These are phyloP conservation scores for Erodium maritimum DNA, from an alignment of 345 rosid genomes.

Conservation along the genomic window DNA sequence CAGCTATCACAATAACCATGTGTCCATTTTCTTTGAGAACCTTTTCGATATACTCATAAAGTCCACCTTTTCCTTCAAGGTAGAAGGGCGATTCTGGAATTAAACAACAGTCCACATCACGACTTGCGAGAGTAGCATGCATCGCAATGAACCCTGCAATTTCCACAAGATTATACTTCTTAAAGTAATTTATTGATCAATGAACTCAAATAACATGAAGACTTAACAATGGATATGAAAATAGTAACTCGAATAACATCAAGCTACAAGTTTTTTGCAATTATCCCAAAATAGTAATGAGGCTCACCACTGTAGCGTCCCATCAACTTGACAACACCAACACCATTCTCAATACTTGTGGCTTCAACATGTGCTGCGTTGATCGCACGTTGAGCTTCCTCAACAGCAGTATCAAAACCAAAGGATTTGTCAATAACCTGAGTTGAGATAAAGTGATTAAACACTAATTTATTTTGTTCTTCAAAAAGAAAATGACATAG, in stretches of 20 bases:
- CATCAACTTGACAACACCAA: conserved; percentile 84
- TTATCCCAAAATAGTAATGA: conserved; percentile 2
- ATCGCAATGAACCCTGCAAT: conserved; percentile 54
- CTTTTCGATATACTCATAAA: conserved; percentile 46
- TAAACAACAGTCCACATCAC: conserved; percentile 90
- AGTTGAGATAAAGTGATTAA: conserved; percentile 9
- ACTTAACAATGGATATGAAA: too few relatives aligned
- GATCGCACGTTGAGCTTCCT: conserved; percentile 92
- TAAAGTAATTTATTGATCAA: neutral
- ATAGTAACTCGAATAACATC: too few relatives aligned
- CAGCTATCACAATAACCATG: conserved; percentile 80
- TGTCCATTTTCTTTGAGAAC: conserved; percentile 70
- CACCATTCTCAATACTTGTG: conserved; percentile 64
- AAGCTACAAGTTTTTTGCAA: too few relatives aligned
- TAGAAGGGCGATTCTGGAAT: conserved; percentile 91
- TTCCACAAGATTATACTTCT: neutral
- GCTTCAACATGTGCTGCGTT: conserved; percentile 93
- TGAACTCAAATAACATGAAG: neutral
- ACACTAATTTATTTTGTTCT: conserved; percentile 4
- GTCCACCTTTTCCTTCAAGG: conserved; percentile 84
- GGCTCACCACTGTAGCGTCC: conserved; percentile 79
- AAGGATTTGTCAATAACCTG: conserved; percentile 77
- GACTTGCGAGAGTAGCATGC: conserved; percentile 83
- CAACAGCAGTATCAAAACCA: conserved; percentile 92
- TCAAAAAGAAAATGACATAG: neutral